Base-by-base conservation (phyloP, 2,329 filamentous ascomycete genomes). In the Rutstroemia sp. region DNA sequence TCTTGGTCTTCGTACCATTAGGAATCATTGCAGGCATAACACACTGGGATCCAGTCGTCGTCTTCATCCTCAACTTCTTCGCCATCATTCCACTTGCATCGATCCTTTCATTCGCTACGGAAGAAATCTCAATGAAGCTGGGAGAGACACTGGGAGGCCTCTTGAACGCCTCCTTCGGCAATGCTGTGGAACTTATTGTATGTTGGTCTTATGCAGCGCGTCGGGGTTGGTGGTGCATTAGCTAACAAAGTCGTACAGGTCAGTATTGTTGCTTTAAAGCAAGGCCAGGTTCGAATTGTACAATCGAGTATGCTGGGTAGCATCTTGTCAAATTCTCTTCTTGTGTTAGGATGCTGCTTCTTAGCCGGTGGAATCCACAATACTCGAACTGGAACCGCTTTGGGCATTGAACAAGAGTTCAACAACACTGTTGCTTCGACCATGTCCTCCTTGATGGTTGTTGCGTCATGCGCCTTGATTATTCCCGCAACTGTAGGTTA, bases 261-360 rank as follows among this genome's bases (percentile, higher is more conserved):
- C 70, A 95, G 90, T 70, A 92, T 99, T 64, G 87, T 97, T 60
- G 94, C 94, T 21, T 80, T 99, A 46, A 83, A 79, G 63, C 83
- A 94, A 65, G 83, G 85, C 61, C 88, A 99, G 74, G 95, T 96
- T 68, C 85, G 92, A 65, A 92, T 97, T 61, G 92, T 97, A 19
- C 94, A 97, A 74, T 88, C 94, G 14, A 96, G 90, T 61, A 96
- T 97, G 91, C 83, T 97, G 34, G 92, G 92, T 49, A 95, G 90
- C 67, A 95, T 97, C 64, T 78, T 97, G 38, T 97, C 92, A 62
- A 97, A 97, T 72, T 86, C 96, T 62, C 80, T 97, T 4, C 82
- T 97, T 19, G 92, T 91, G 47, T 79, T 91, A 69, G 87, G 87
- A 65, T 90, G 88, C 78, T 90, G 87, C 72, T 90, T 90, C 74